Evolutionary conservation across 768 basidiomycete species (phyloP).

Genomic region (Tubosaeta sp.): DNA sequence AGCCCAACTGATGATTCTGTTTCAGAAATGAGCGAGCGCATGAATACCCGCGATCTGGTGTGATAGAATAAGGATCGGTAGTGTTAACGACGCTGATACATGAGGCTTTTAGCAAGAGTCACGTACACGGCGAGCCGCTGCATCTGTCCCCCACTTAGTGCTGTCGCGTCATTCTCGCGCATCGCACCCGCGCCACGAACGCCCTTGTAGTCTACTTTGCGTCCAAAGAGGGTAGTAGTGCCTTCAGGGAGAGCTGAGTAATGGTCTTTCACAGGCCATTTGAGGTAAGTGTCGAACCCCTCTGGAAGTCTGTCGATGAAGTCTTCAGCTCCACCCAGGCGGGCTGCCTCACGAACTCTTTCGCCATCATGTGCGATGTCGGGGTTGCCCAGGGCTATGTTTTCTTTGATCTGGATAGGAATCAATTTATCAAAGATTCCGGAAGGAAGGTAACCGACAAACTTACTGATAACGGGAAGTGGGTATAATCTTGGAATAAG

Average conservation of each 20-base stretch:
- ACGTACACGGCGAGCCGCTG: slow-evolving; percentile 71
- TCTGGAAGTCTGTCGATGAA: slow-evolving; percentile 64
- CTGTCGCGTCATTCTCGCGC: slow-evolving; percentile 28
- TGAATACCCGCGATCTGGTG: slow-evolving; percentile 60
- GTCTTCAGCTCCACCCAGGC: slow-evolving; percentile 62
- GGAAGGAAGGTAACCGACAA: not conserved
- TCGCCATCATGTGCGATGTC: slow-evolving; percentile 46
- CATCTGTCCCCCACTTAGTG: slow-evolving; percentile 69
- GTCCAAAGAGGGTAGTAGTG: slow-evolving; percentile 58
- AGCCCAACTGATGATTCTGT: slow-evolving; percentile 47
- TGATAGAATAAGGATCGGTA: no score
- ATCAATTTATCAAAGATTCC: not conserved
- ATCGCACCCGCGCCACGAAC: slow-evolving; percentile 47
- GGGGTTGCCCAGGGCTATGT: slow-evolving; percentile 73
- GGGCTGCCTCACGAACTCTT: slow-evolving; percentile 61
- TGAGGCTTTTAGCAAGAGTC: not conserved
- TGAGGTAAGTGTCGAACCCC: slow-evolving; percentile 52
- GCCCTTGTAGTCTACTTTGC: slow-evolving; percentile 46
- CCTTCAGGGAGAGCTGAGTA: slow-evolving; percentile 66
- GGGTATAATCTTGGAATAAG: slow-evolving; percentile 78
- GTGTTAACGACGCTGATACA: not conserved
- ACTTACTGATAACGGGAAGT: slow-evolving; percentile 71
- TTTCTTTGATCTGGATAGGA: slow-evolving; percentile 63
- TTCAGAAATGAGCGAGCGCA: slow-evolving; percentile 54
- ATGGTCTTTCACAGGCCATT: slow-evolving; percentile 40